Percentiles rank a stretch among this genome's conserved stretches.
Conservation (phyloP, 192 early-diverging fungal species). For the Rhizophagus prolifer region DNA sequence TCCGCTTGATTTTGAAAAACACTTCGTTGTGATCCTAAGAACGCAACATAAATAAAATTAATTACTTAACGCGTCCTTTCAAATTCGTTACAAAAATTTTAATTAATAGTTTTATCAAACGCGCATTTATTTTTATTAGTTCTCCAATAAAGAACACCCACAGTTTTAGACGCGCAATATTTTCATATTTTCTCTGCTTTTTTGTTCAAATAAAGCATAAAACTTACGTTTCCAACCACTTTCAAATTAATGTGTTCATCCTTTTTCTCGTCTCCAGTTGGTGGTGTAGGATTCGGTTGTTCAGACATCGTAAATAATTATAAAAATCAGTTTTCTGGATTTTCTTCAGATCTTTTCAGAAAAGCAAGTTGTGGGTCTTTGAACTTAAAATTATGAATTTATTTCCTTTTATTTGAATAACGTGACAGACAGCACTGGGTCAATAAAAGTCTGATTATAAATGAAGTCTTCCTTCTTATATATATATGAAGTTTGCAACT, state of each 20-base stretch:
- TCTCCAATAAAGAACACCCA: not conserved
- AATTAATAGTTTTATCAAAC: not conserved
- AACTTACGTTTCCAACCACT: constrained; percentile 83
- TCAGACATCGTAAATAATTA: not conserved
- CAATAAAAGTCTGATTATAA: too few species aligned
- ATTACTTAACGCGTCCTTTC: constrained; percentile 1
- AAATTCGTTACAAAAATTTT: not conserved
- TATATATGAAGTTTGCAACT: too few species aligned
- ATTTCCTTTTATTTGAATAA: too few species aligned
- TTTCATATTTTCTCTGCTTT: not conserved
- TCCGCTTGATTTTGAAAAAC: constrained; percentile 95
- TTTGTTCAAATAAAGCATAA: not conserved
- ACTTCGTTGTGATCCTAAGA: constrained; percentile 74
- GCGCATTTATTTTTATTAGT: constrained; percentile 3
- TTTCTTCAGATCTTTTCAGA: not conserved
- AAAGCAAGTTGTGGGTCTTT: not conserved
- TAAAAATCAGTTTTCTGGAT: not conserved
- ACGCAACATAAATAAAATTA: not conserved
- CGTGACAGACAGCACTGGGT: too few species aligned
- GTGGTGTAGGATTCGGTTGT: not conserved
- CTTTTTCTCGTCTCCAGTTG: not conserved
- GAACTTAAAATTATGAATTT: too few species aligned
- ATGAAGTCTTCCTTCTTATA: too few species aligned
- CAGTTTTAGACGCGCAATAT: not conserved
- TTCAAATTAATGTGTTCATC: constrained; percentile 90